Evolutionary conservation across 2,329 filamentous ascomycete genomes (phyloP).

Genomic region (Colletotrichum filicis): DNA sequence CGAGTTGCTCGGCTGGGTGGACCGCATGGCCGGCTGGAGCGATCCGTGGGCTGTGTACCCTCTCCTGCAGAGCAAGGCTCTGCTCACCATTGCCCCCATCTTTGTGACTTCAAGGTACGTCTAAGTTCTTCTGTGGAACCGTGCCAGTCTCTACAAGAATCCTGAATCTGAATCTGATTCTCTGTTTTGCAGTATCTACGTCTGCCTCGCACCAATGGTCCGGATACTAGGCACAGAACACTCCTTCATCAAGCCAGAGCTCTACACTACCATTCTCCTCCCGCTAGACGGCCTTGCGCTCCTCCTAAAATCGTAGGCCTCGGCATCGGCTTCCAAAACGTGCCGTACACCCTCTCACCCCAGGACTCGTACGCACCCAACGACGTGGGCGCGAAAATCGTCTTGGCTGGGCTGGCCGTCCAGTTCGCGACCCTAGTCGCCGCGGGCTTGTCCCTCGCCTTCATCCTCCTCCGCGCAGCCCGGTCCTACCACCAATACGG

Average conservation of each 20-base stretch:
- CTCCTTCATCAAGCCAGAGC: constrained; percentile 39
- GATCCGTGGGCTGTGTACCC: constrained; percentile 40
- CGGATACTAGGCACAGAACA: constrained; percentile 42
- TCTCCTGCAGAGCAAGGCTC: constrained; percentile 38
- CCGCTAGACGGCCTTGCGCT: constrained; percentile 41
- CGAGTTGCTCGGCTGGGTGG: constrained; percentile 40
- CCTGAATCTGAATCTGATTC: not conserved
- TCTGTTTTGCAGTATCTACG: constrained; percentile 40
- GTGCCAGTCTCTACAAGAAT: no score
- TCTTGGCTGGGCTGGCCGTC: constrained; percentile 40
- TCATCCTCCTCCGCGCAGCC: constrained; percentile 39
- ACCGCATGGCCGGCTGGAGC: constrained; percentile 37
- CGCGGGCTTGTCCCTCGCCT: constrained; percentile 39
- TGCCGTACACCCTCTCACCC: constrained; percentile 8
- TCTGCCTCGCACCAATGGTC: constrained; percentile 40
- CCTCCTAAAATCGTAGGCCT: constrained; percentile 41
- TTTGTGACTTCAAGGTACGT: constrained; percentile 42
- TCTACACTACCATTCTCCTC: constrained; percentile 41
- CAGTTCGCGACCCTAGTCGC: constrained; percentile 40
- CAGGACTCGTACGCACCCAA: not conserved
- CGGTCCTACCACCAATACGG: constrained; percentile 39
- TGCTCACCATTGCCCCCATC: constrained; percentile 42
- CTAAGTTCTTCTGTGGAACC: accelerated
- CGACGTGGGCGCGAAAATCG: constrained; percentile 39
- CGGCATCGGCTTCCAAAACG: constrained; percentile 40